Base-by-base conservation (phyloP, 2,329 filamentous ascomycete genomes). In the Scedosporium aurantiacum region DNA sequence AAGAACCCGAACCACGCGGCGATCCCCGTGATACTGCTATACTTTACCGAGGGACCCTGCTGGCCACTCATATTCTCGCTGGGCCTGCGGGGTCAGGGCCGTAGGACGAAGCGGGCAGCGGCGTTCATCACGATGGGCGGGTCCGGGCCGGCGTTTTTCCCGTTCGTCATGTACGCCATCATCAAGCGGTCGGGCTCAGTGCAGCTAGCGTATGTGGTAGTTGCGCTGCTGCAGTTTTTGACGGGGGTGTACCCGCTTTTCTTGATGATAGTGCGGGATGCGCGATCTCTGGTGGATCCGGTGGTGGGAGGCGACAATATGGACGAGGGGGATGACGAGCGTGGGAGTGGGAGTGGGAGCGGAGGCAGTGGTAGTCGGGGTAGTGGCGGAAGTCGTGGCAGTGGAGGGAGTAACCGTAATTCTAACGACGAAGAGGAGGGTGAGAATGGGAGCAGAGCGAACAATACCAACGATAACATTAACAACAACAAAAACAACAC, bases 21-120 rank as follows among this genome's bases (percentile, higher is more conserved):
- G 25, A 77, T 83, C n/a, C 86, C 90, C 65, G 75, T 89, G 2
- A 78, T 86, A 45, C 67, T 92, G 28, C 88, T 89, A 65, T 86
- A 90, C 65, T 90, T 95, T 72, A 90, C 89, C 68, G 90, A 93
- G 71, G 89, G 87, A 0, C 90, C 91, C 59, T 83, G 90, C 66
- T 96, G 90, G 78, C 91, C 91, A 0, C 85, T 92, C 1, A 86
- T 94, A 63, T 91, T 91, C 66, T 85, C 89, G 3, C 80, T 94
- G 12, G 89, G 88, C 2, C 85, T 96, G 63, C 83, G 90, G 2
- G 90, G 91, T 0, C 82, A 95, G 58, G 91, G 91, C 0, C 81
- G 83, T n/a, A 82, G 90, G 65, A 91, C 88, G 3, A 95, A 95
- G 74, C 82, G 87, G 57, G 90, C 88, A 0, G 87, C 88, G 0